Percentiles rank a stretch among this genome's conserved stretches.
These are phyloP conservation scores for Hordeum pubiflorum DNA, from an alignment of 202 grass and related monocot species.

Conservation along the genomic window DNA sequence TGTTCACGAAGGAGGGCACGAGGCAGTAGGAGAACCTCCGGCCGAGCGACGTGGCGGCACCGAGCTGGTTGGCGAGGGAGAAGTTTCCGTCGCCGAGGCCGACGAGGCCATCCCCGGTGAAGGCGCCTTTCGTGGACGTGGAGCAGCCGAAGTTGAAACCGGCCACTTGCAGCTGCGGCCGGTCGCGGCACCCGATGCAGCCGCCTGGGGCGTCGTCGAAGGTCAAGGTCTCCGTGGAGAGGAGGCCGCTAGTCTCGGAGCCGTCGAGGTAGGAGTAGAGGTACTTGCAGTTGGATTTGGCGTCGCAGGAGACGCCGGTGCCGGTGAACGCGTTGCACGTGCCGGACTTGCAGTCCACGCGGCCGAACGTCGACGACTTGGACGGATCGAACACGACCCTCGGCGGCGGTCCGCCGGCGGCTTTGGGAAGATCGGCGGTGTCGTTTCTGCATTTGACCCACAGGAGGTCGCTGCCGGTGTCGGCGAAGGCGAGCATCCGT, in stretches of 20 bases:
- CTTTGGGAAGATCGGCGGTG: background rate
- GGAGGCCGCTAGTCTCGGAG: constrained; percentile 28
- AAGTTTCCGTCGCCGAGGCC: constrained; percentile 33
- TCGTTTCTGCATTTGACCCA: constrained; percentile 37
- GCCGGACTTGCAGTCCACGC: constrained; percentile 19
- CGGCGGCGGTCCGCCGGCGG: background rate
- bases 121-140: constrained; percentile 14
- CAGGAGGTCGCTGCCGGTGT: constrained; percentile 62
- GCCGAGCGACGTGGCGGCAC: background rate
- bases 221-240: constrained; percentile 53
- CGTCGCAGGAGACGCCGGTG: constrained; percentile 18
- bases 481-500: constrained; percentile 32
- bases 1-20: background rate
- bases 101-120: constrained; percentile 33
- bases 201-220: constrained; percentile 10
- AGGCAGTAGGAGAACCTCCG: constrained; percentile 74
- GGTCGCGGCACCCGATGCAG: background rate
- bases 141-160: constrained; percentile 45
- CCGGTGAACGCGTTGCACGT: constrained; percentile 26
- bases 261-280: constrained; percentile 44
- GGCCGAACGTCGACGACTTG: constrained; percentile 39
- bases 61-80: constrained; percentile 66
- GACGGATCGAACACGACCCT: constrained; percentile 23
- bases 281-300: constrained; percentile 29
- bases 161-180: background rate